A percentile compares a stretch with the other conserved stretches of the same genome.
Evolutionary conservation across 148 eudicot genomes (phyloP).

Genomic region (Mesembryanthemum crystallinum): DNA sequence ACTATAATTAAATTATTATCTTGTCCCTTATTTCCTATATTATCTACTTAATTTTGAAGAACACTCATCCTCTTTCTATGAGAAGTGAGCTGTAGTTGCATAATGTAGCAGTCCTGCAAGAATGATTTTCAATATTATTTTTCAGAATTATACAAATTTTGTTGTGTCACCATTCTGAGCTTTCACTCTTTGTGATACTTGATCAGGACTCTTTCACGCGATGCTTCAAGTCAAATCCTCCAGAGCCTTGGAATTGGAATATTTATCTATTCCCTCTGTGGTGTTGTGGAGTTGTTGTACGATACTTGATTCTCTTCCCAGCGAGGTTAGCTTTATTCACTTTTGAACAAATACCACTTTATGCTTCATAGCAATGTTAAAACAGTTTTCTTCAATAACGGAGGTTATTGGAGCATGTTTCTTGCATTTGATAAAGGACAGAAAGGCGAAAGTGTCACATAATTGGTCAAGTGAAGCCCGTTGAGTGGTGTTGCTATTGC

Average conservation of each 20-base stretch:
- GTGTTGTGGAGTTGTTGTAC: slow-evolving; percentile 79
- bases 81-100: neutral
- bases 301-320: slow-evolving; percentile 87
- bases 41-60: too few species aligned
- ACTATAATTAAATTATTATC: neutral
- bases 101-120: too few species aligned
- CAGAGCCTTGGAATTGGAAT: slow-evolving; percentile 99
- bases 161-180: neutral
- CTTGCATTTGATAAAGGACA: neutral
- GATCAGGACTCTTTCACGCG: slow-evolving; percentile 95
- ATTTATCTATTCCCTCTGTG: slow-evolving; percentile 89
- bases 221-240: slow-evolving; percentile 96
- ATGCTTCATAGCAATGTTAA: neutral
- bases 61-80: neutral
- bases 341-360: neutral
- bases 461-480: neutral
- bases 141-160: neutral
- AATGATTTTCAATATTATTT: neutral
- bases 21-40: neutral
- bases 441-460: neutral
- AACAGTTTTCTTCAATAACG: neutral
- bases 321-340: slow-evolving; percentile 61
- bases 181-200: slow-evolving; percentile 11
- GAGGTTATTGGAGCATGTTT: neutral
- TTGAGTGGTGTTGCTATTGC: neutral